Base-by-base conservation (phyloP, 139 green algal species). In the Yamagishiella unicocca region DNA sequence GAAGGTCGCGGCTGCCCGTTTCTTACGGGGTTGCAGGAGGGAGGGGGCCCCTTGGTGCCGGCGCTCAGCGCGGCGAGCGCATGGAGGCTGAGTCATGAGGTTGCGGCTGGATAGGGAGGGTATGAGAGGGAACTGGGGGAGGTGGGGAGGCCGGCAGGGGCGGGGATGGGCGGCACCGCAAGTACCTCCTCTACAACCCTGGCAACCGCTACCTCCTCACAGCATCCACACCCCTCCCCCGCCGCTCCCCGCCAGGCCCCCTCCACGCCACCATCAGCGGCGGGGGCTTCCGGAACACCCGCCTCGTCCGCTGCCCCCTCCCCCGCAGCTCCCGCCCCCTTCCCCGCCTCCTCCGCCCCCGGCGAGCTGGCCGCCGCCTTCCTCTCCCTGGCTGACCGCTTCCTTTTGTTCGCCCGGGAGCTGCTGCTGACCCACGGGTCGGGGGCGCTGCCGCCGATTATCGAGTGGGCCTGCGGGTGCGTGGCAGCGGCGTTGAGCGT, bases 341-440 rank as follows among this genome's bases (percentile, higher is more conserved):
- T 29, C 37, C 14, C 80, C 42, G 17, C 80, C 66, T 6, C 4
- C 45, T 77, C 31, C 80, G 77, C 80, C 31, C 54, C 87, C 43
- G 66, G 71, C n/a, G 92, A 95, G 66, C 87, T 97, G 31, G 77
- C 92, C 9, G 55, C 80, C 14, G 82, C 90, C 22, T 77, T 96
- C 35, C 91, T 96, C n/a, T 17, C 58, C 31, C 80, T 96, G 46
- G 92, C 87, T 5, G 86, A 97, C 85, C 82, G 84, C 38, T 95
- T 93, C 87, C 79, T 96, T 0, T 71, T 96, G 5, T 97, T 96
- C 84, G 88, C 92, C 14, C 90, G 92, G n/a, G 88, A 90, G 27
- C 38, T 76, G 61, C 67, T 97, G 55, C 80, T 94, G 9, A 12
- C 46, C 24, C 67, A 74, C 7, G 78, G 50, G 10, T 76, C 93